Evolutionary conservation across 768 basidiomycete species (phyloP).

Genomic region (Lactarius deliciosus): DNA sequence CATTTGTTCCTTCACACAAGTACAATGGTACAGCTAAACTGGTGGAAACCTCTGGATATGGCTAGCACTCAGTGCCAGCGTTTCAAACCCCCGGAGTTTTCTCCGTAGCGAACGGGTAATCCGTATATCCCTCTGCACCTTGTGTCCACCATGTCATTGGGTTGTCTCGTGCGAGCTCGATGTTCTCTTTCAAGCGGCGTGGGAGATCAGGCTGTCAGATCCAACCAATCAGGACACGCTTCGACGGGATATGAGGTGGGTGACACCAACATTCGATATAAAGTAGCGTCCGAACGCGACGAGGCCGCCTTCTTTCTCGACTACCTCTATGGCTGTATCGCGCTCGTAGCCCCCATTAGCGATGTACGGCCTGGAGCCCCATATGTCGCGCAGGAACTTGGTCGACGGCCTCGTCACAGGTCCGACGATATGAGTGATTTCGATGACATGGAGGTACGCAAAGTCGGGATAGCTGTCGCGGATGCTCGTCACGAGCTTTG

Average conservation of each 20-base stretch:
- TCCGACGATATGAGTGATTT: slow-evolving; percentile 28
- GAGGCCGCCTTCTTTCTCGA: slow-evolving; percentile 25
- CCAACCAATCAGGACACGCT: background rate
- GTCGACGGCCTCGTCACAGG: slow-evolving; percentile 19
- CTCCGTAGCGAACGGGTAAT: slow-evolving; percentile 27
- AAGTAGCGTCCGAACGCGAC: slow-evolving; percentile 22
- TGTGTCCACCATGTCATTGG: background rate
- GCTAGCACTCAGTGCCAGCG: background rate
- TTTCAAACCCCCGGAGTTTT: background rate
- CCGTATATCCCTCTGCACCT: slow-evolving; percentile 26
- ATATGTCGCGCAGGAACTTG: slow-evolving; percentile 32
- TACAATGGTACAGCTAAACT: background rate
- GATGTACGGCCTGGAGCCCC: slow-evolving; percentile 31
- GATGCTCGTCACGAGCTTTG: slow-evolving; percentile 33
- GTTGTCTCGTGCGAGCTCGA: background rate
- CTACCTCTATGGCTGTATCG: slow-evolving; percentile 27
- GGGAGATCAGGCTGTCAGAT: slow-evolving; percentile 28
- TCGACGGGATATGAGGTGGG: background rate
- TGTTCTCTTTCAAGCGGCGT: slow-evolving; percentile 15
- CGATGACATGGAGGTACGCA: slow-evolving; percentile 37
- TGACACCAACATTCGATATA: slow-evolving; percentile 21
- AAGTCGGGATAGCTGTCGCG: slow-evolving; percentile 24
- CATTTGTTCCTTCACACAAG: background rate
- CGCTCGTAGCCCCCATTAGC: slow-evolving; percentile 31
- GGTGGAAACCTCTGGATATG: background rate